A percentile compares a stretch with the other conserved stretches of the same genome.
phyloP scores from a whole-genome alignment of 2,329 filamentous ascomycete species.

The Trichophyton rubrum region DNA sequence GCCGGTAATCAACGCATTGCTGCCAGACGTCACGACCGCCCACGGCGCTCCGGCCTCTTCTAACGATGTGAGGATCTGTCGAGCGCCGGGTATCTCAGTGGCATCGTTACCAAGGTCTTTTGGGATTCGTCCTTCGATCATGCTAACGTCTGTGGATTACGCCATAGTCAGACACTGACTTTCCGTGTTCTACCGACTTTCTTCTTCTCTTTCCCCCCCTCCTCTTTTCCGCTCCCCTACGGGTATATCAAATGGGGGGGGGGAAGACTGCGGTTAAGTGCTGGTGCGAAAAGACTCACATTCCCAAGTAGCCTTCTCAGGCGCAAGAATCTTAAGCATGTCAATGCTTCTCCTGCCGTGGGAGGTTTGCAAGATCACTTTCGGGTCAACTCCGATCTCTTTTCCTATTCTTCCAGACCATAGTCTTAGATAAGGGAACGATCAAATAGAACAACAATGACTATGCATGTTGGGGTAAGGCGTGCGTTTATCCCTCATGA shows the following conservation, averaged over 20 bases:
- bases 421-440: not conserved
- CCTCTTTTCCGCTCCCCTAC: not conserved
- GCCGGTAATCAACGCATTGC: conserved; percentile 51
- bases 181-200: conserved; percentile 6
- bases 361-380: conserved; percentile 74
- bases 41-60: conserved; percentile 54
- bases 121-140: conserved; percentile 68
- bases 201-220: not conserved
- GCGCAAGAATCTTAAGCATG: conserved; percentile 62
- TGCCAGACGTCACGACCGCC: conserved; percentile 73
- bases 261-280: not conserved
- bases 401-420: conserved; percentile 41
- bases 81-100: conserved; percentile 72
- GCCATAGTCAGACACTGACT: conserved; percentile 3
- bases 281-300: conserved; percentile 46
- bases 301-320: conserved; percentile 82
- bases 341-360: conserved; percentile 88
- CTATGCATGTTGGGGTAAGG: not conserved
- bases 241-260: not conserved
- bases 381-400: conserved; percentile 74
- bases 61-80: conserved; percentile 55
- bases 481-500: not conserved
- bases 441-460: not conserved
- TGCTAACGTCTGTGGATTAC: conserved; percentile 52
- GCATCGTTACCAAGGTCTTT: conserved; percentile 64